Conservation (phyloP, 768 basidiomycete species). For the Pisolithus tinctorius region DNA sequence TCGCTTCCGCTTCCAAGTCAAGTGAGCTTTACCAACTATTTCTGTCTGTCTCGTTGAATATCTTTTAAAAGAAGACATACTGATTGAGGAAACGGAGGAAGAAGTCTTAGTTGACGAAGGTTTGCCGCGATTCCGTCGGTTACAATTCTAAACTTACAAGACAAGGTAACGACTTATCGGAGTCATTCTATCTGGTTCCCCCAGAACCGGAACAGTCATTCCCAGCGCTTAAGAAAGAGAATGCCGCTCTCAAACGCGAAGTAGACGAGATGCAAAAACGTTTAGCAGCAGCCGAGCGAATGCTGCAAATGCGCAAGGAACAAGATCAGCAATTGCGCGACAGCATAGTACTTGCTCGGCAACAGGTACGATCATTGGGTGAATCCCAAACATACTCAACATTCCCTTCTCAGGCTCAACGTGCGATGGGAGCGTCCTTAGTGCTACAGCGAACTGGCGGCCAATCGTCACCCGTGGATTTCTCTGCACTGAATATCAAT, state of each 20-base stretch:
- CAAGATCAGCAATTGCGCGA: conserved; percentile 77
- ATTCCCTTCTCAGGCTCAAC: conserved; percentile 56
- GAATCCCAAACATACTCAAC: background rate
- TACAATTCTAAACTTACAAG: background rate
- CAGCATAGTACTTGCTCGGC: conserved; percentile 67
- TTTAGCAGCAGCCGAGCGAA: conserved; percentile 53
- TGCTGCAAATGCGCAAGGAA: conserved; percentile 64
- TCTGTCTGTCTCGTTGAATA: conserved; percentile 4
- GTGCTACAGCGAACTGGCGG: conserved; percentile 41
- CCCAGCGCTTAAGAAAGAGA: conserved; percentile 57
- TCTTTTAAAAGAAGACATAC: conserved; percentile 12
- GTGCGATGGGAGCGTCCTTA: conserved; percentile 66
- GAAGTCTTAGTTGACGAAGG: conserved; percentile 61
- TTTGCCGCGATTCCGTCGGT: conserved; percentile 20
- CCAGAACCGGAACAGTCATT: conserved; percentile 48
- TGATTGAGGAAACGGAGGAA: conserved; percentile 49
- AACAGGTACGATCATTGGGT: conserved; percentile 43
- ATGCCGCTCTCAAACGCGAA: conserved; percentile 54
- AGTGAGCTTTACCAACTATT: conserved; percentile 10
- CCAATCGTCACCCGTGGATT: conserved; percentile 38
- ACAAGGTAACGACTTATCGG: conserved; percentile 63
- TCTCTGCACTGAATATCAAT: conserved; percentile 53
- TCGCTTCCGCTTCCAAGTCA: conserved; percentile 15
- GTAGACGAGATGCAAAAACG: conserved; percentile 50
- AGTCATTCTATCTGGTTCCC: conserved; percentile 74